Evolutionary conservation across 129 eudicot genomes (phyloP), one percentile per base, ranked within the genome.

Genomic region (Tagetes erecta): DNA sequence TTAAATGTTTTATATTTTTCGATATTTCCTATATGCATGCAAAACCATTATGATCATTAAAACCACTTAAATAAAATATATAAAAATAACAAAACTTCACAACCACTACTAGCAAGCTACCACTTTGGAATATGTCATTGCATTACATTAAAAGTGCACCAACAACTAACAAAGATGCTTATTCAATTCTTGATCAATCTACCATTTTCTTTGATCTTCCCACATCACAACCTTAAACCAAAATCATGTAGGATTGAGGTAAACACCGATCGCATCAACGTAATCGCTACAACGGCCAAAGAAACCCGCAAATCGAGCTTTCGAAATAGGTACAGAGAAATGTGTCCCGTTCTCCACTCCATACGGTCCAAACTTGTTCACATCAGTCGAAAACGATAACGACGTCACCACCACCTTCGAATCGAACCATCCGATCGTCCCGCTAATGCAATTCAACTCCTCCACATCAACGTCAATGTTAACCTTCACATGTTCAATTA

Each of bases 361-460:
- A 68, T 56, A 80, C 0, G 80, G 84, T 74, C 84, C 84, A 68
- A 74, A 74, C 66, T 74, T 80, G 50, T 74, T 80, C 8, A 69
- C 76, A 8, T 68, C 80, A 0, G 83, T 73, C 1, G 75, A 12
- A 67, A 80, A 73, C 2, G 76, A 40, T 27, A 80, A 10, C 6
- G 84, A 74, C 39, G 84, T 80, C 59, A 80, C 80, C 5, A 80
- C 80, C 20, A 68, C 0, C 57, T 63, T 62, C 39, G 76, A 75
- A 42, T 74, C 80, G 40, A 74, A 74, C 76, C 71, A 67, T 39
- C 84, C 84, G 10, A 74, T 49, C 8, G 84, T 80, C 72, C 84
- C 84, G 8, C 80, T 68, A 0, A 80, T 67, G 41, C 58, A 63
- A 13, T 74, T 80, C 71, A 80, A 59, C 67, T 80, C 76, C 59